These are phyloP conservation scores for Fraxinus sp. DNA, from an alignment of 305 asterid genomes.

Conservation along the genomic window DNA sequence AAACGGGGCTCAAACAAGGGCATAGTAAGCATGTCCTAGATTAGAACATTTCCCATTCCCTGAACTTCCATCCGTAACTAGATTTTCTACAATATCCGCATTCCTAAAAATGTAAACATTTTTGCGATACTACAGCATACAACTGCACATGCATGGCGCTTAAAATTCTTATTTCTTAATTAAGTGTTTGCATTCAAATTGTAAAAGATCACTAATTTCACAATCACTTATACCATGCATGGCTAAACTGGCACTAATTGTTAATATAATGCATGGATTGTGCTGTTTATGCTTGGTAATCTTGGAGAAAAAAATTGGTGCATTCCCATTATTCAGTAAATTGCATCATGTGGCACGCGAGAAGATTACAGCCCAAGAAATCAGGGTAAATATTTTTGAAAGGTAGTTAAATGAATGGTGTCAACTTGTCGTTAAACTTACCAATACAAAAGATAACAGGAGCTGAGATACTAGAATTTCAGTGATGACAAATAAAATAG, in stretches of 20 bases:
- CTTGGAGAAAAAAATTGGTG: not conserved
- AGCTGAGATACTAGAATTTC: conserved; percentile 1
- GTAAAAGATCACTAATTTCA: not conserved
- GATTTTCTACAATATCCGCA: not conserved
- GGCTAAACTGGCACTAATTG: not conserved
- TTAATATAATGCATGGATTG: not conserved
- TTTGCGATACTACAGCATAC: not conserved
- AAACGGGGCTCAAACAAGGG: no score
- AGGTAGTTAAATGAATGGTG: not conserved
- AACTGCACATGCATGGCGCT: not conserved
- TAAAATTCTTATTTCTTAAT: not conserved
- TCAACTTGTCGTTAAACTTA: not conserved
- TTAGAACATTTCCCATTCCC: not conserved
- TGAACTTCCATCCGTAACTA: not conserved
- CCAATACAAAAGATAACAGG: conserved; percentile 5
- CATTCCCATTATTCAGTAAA: not conserved
- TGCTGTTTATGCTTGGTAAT: not conserved
- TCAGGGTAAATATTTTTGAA: not conserved
- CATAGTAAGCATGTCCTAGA: conserved; percentile 1
- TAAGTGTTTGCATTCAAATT: not conserved
- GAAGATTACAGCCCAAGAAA: not conserved
- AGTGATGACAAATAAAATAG: not conserved
- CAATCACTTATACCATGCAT: not conserved
- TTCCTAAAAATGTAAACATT: not conserved
- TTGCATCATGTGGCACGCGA: not conserved